Evolutionary conservation across 176 grass and related monocot species (phyloP).

Genomic region (Musa schizocarpa): DNA sequence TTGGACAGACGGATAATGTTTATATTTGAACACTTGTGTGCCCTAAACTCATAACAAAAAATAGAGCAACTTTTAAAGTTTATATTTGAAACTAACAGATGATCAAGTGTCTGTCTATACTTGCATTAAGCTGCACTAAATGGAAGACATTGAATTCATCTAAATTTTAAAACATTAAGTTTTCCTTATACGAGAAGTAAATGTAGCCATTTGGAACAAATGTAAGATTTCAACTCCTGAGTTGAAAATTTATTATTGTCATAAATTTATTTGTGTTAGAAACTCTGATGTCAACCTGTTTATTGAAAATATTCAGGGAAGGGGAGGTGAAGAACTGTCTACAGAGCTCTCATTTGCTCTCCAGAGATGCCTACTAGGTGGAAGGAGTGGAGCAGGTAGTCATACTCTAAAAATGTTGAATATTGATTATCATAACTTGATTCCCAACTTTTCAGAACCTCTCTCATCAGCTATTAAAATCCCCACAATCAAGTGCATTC

Average conservation of each 20-base stretch:
- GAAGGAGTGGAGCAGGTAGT: conserved; percentile 80
- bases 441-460: not conserved
- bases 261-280: not conserved
- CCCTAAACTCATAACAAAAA: too few relatives aligned
- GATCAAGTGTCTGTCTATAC: not conserved
- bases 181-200: not conserved
- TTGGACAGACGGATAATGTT: too few relatives aligned
- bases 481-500: not conserved
- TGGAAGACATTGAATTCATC: not conserved
- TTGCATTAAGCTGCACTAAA: not conserved
- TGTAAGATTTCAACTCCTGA: not conserved
- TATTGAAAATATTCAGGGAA: conserved; percentile 44
- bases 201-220: not conserved
- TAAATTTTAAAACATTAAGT: not conserved
- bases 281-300: not conserved
- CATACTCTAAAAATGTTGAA: not conserved
- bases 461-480: not conserved
- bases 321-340: conserved; percentile 84
- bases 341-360: conserved; percentile 58
- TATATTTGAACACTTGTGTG: too few relatives aligned
- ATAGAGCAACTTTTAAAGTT: not conserved
- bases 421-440: not conserved
- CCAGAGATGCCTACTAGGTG: conserved; percentile 83
- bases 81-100: not conserved
- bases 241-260: not conserved